These are phyloP conservation scores for Penicillium parvum DNA, from an alignment of 495 filamentous ascomycete genomes.

Conservation along the genomic window DNA sequence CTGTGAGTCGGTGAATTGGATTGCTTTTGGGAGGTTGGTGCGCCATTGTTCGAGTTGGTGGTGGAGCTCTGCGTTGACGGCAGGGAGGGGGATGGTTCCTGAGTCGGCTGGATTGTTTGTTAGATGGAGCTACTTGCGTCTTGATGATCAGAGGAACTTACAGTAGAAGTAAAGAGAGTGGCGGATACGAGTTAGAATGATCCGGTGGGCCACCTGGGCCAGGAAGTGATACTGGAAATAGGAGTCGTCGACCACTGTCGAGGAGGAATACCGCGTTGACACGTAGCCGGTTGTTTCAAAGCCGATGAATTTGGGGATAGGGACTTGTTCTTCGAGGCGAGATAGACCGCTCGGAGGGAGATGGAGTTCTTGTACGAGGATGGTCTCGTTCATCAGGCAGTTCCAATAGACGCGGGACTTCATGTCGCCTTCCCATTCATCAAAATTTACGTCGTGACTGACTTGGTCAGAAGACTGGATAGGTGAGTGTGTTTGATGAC, in stretches of 20 bases:
- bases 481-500: constrained; percentile 1
- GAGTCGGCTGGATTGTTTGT: constrained; percentile 33
- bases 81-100: constrained; percentile 42
- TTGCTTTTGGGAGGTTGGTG: constrained; percentile 38
- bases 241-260: constrained; percentile 39
- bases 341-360: constrained; percentile 44
- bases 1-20: constrained; percentile 37
- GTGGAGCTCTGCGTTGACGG: constrained; percentile 41
- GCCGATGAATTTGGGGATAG: constrained; percentile 46
- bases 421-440: constrained; percentile 49
- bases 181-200: constrained; percentile 45
- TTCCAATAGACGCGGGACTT: constrained; percentile 49
- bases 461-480: background rate
- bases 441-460: constrained; percentile 42
- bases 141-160: constrained; percentile 14
- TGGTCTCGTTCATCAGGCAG: constrained; percentile 47
- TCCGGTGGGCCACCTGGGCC: constrained; percentile 46
- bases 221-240: constrained; percentile 50
- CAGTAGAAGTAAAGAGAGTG: constrained; percentile 48
- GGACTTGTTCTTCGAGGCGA: constrained; percentile 42
- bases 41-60: constrained; percentile 48
- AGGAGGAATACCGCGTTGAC: constrained; percentile 23
- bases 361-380: constrained; percentile 45
- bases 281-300: constrained; percentile 38
- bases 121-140: background rate